Evolutionary conservation across 2,329 filamentous ascomycete species (phyloP).

Genomic region (Tricladium varicosporioides): DNA sequence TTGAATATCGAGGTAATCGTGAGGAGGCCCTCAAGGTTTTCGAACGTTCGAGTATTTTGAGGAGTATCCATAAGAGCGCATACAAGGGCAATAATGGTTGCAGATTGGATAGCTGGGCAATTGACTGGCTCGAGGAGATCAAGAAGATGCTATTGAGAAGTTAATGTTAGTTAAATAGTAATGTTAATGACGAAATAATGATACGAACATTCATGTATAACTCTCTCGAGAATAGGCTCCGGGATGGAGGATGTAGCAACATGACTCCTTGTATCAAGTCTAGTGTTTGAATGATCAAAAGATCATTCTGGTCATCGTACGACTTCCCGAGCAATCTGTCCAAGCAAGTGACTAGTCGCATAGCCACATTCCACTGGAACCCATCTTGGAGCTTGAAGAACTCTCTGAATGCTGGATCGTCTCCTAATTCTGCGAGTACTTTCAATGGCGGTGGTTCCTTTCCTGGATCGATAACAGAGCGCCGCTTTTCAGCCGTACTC

Average conservation of each 20-base stretch:
- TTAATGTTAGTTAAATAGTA: not conserved
- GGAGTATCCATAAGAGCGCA: slow-evolving; percentile 84
- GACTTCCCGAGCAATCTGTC: slow-evolving; percentile 83
- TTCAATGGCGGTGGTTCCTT: slow-evolving; percentile 46
- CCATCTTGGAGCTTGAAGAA: slow-evolving; percentile 97
- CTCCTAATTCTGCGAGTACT: slow-evolving; percentile 65
- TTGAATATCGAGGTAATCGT: slow-evolving; percentile 94
- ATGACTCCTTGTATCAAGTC: slow-evolving; percentile 87
- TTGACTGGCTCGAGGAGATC: slow-evolving; percentile 92
- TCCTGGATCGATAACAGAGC: slow-evolving; percentile 36
- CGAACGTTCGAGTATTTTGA: slow-evolving; percentile 86
- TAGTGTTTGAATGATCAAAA: slow-evolving; percentile 83
- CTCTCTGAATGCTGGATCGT: slow-evolving; percentile 87
- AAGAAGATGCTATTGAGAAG: slow-evolving; percentile 65
- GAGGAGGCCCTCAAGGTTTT: slow-evolving; percentile 85
- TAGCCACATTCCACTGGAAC: slow-evolving; percentile 96
- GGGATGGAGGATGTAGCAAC: slow-evolving; percentile 85
- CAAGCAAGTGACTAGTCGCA: slow-evolving; percentile 80
- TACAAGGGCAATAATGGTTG: slow-evolving; percentile 86
- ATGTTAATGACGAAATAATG: not conserved
- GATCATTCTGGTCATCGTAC: slow-evolving; percentile 78
- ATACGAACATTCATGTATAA: slow-evolving; percentile 84
- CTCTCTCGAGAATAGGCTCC: slow-evolving; percentile 81
- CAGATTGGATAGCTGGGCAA: slow-evolving; percentile 86
- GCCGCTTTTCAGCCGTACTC: slow-evolving; percentile 24